Evolutionary conservation across 345 rosid genomes (phyloP).

Genomic region (Hibiscus trionum): DNA sequence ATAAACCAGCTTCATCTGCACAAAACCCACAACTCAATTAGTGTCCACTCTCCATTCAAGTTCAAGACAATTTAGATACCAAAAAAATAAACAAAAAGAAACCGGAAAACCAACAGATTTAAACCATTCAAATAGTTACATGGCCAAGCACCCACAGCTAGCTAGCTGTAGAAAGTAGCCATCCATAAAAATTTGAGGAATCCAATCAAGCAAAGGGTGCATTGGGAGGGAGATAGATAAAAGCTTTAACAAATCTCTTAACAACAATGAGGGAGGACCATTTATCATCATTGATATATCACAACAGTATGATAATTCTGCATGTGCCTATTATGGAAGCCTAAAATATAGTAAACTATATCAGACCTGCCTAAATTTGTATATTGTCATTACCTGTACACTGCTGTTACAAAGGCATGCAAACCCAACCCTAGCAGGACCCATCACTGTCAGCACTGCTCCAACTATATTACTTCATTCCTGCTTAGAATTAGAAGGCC

Average conservation of each 20-base stretch:
- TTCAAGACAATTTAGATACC: neutral
- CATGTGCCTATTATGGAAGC: neutral
- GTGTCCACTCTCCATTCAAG: neutral
- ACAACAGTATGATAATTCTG: neutral
- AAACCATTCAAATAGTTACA: neutral
- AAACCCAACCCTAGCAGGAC: slow-evolving; percentile 39
- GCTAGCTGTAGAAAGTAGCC: neutral
- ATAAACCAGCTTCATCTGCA: slow-evolving; percentile 26
- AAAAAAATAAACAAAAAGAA: neutral
- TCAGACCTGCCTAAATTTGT: neutral
- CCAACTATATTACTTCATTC: slow-evolving; percentile 43
- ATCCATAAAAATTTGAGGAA: neutral
- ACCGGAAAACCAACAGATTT: neutral
- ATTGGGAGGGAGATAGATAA: neutral
- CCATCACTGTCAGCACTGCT: slow-evolving; percentile 37
- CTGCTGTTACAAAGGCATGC: slow-evolving; percentile 50
- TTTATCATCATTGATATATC: neutral
- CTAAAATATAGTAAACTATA: neutral
- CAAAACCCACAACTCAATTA: neutral
- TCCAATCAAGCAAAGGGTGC: neutral
- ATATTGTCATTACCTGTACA: slow-evolving; percentile 58
- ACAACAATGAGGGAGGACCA: neutral
- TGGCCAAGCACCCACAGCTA: neutral
- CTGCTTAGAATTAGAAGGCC: slow-evolving; percentile 51
- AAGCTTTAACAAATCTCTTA: neutral